Evolutionary conservation across 352 stramenopile genomes (phyloP), one percentile per base, ranked within the genome.

Genomic region (Pythium rhizo-oryzae): DNA sequence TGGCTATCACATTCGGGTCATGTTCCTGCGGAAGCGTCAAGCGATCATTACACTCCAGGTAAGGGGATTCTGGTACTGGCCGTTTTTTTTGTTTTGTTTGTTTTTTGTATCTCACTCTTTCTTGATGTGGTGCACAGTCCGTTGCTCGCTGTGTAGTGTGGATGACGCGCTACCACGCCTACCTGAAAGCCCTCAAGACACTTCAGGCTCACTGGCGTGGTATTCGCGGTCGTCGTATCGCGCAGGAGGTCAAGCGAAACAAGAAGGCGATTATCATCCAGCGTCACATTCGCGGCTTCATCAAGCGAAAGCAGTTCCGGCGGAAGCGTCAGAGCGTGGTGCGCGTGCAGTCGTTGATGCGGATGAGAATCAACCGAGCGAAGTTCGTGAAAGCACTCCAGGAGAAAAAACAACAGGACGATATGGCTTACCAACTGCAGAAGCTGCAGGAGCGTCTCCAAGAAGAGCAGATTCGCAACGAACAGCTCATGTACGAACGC

Each of bases 391-490:
- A 82, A 44, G 84, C 78, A 24, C 75, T 92, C 13, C 72, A 93
- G 35, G 87, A 96, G 44, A 84, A 94, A 69, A 90, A 91, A 67
- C 71, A 90, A 57, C 83, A 96, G 67, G 87, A 86, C 43, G 85
- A 96, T 65, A 96, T 96, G 89, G 75, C 81, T 47, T 95, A 90
- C 69, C 89, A 96, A 65, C 71, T 96, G 16, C 65, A 93, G 24
- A 85, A 87, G 59, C 74, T 96, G 2, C 90, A 96, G 69, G 75
- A 88, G 18, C 85, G 86, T 24, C 71, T 96, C 19, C 81, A 89
- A 28, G 85, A 94, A 69, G 88, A 96, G 59, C 83, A 96, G 54
- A 65, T 81, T 46, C 84, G 88, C 24, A 96, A 91, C 72, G 88
- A 84, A 13, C 67, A 84, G 58, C 71, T 94, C 18, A 39, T 76